These are phyloP conservation scores for Phoma sp. DNA, from an alignment of 2,329 filamentous ascomycete species.

Conservation along the genomic window DNA sequence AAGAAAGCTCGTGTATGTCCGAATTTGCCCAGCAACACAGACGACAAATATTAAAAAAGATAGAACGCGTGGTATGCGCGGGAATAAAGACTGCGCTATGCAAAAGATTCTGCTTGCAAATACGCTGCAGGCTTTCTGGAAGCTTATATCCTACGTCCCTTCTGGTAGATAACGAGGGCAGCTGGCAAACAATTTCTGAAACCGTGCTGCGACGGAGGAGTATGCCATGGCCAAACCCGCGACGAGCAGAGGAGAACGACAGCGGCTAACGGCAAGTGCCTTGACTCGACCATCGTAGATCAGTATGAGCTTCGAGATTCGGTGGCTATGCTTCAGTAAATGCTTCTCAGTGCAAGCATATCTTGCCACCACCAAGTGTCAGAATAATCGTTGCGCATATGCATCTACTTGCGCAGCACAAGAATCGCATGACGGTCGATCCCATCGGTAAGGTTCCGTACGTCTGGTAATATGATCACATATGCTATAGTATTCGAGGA, in stretches of 20 bases:
- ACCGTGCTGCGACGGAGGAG: constrained; percentile 41
- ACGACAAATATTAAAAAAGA: background rate
- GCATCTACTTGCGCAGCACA: too few species aligned
- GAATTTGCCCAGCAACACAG: background rate
- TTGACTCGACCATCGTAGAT: background rate
- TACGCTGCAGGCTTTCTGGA: background rate
- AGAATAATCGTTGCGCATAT: too few species aligned
- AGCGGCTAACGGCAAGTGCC: constrained; percentile 12
- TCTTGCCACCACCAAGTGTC: too few species aligned
- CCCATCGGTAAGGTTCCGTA: background rate
- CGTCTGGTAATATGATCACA: background rate
- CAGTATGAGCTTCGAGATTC: background rate
- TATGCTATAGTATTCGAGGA: background rate
- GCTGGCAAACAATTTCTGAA: constrained; percentile 33
- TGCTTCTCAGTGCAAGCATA: background rate
- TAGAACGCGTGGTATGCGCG: background rate
- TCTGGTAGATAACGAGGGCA: constrained; percentile 29
- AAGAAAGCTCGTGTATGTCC: background rate
- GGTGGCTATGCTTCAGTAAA: background rate
- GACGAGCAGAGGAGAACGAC: constrained; percentile 12
- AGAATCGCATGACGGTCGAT: too few species aligned
- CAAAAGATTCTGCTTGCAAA: background rate
- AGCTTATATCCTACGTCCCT: constrained; percentile 10
- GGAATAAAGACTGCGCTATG: background rate
- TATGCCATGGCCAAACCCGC: constrained; percentile 7